Base-by-base conservation (phyloP, 805 yeast species). In the Yarrowia sp. region DNA sequence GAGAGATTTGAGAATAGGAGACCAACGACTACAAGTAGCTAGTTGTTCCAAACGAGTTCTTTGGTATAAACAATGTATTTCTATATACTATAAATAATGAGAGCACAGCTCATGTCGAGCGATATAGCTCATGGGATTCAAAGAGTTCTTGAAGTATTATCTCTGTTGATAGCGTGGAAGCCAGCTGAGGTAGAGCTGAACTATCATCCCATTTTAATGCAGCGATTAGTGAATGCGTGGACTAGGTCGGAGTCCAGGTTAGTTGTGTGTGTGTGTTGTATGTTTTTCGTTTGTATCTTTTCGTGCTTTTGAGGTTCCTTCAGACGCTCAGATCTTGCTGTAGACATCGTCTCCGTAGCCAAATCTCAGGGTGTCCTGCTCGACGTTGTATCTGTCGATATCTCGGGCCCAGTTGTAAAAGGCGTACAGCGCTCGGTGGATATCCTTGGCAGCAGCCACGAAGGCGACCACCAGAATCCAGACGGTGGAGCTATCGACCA, bases 401-500 rank as follows among this genome's bases (percentile, higher is more conserved):
- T 58, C 64, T 10, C 64, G 33, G 17, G 64, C 64, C 64, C 64
- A 58, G 64, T 58, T 58, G 64, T 58, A 58, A 43, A 58, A 58
- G 40, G 64, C 64, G 40, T 58, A 58, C 34, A 58, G 64, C 33
- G 50, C 64, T 43, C 64, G n/a, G 50, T 58, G 64, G 39, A 58
- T 58, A 40, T 58, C 64, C 42, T 58, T 58, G 30, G 64, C 64
- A 6, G 64, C 64, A 17, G 64, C 64, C 30, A 40, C 64, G 36
- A 58, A 58, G 33, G 64, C 64, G 38, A 58, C 64, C 33, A 43
- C 10, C 33, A 58, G 24, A 19, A 58, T 43, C 64, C 64, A 58
- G 30, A 58, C 64, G 24, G 64, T 58, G 30, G 64, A 58, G 40
- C 40, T 30, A 14, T 58, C 64, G 40, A 58, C 64, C 64, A 58